Conservation (phyloP, 2,329 filamentous ascomycete genomes). For the Cordyceps tenuipes region DNA sequence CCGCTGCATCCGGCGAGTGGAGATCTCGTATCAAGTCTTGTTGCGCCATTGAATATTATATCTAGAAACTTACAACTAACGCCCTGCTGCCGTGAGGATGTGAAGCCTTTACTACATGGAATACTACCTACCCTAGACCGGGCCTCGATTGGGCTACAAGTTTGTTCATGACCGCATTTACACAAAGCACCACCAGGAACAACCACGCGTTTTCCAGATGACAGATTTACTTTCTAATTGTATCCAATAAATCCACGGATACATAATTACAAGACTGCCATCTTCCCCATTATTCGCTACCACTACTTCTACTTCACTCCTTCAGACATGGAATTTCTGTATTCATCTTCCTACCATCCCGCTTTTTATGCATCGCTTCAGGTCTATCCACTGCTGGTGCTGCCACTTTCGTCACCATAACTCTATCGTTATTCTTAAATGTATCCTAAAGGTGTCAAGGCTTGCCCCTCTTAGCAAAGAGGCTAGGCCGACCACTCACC, state of each 20-base stretch:
- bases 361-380: not conserved
- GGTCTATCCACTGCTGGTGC: not conserved
- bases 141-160: not conserved
- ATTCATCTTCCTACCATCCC: too few relatives aligned
- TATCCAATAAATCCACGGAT: constrained; percentile 22
- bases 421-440: not conserved
- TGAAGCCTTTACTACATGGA: too few relatives aligned
- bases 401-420: not conserved
- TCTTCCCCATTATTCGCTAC: constrained; percentile 31
- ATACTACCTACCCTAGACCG: not conserved
- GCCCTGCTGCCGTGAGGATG: constrained; percentile 24
- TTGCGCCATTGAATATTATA: not conserved
- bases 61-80: constrained; percentile 14
- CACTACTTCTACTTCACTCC: constrained; percentile 48
- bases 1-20: not conserved
- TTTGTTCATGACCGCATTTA: constrained; percentile 23
- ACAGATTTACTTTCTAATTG: constrained; percentile 25
- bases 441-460: not conserved
- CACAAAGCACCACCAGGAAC: constrained; percentile 41
- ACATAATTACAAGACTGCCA: constrained; percentile 47
- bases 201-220: constrained; percentile 38
- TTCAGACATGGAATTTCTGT: constrained; percentile 23
- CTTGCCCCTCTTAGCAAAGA: too few relatives aligned
- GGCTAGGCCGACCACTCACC: not conserved
- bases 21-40: not conserved